Evolutionary conservation across 1,284 basidiomycete genomes (phyloP).

Genomic region (Kalmanozyma brasiliensis): DNA sequence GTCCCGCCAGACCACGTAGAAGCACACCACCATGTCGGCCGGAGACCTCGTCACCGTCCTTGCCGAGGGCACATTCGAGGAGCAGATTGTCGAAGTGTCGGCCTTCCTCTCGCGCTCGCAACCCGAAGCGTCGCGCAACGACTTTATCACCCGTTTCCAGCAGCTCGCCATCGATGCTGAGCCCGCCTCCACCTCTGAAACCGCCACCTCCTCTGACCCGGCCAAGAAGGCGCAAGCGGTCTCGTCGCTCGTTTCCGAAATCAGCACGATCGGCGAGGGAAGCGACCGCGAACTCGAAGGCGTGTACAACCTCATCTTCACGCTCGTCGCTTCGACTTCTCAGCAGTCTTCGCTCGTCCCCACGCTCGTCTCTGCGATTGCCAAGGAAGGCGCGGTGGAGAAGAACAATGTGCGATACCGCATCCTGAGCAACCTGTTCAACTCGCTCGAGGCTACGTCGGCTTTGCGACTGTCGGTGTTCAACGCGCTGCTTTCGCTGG

Average conservation of each 20-base stretch:
- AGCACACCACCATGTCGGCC: constrained; percentile 42
- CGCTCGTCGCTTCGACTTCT: constrained; percentile 45
- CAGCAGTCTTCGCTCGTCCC: constrained; percentile 26
- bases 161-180: constrained; percentile 52
- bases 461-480: constrained; percentile 56
- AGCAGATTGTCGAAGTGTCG: constrained; percentile 59
- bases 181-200: constrained; percentile 14
- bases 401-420: constrained; percentile 54
- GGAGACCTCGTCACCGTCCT: constrained; percentile 63
- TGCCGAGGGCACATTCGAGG: constrained; percentile 62
- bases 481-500: constrained; percentile 54
- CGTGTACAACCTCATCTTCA: constrained; percentile 60
- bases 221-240: constrained; percentile 47
- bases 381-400: constrained; percentile 24
- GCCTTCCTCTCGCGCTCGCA: constrained; percentile 59
- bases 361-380: constrained; percentile 39
- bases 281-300: constrained; percentile 65
- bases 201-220: constrained; percentile 15
- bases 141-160: constrained; percentile 52
- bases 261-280: constrained; percentile 54
- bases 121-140: constrained; percentile 56
- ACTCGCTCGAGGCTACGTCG: constrained; percentile 54
- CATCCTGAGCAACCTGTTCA: constrained; percentile 66
- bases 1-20: background rate
- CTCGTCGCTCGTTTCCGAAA: constrained; percentile 45